A percentile compares a stretch with the other conserved stretches of the same genome.
phyloP scores from a whole-genome alignment of 2,329 filamentous ascomycete genomes.

The Colletotrichum sublineola region DNA sequence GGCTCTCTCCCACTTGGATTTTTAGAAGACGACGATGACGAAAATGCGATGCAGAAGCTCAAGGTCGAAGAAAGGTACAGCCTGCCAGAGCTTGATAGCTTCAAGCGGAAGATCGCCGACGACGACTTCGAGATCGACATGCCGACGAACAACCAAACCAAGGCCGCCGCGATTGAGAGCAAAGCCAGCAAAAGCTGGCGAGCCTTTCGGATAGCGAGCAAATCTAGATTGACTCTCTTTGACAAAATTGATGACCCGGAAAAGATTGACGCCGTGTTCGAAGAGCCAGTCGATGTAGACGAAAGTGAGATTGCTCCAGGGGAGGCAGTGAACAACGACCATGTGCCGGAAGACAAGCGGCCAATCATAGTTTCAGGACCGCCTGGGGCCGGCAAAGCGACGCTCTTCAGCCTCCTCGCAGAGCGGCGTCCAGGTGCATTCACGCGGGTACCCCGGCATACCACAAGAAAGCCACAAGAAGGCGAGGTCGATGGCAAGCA shows the following conservation, averaged over 20 bases:
- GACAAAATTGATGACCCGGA: constrained; percentile 90
- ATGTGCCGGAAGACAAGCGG: constrained; percentile 62
- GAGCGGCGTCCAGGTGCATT: constrained; percentile 76
- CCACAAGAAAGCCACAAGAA: constrained; percentile 63
- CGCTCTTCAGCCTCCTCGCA: constrained; percentile 73
- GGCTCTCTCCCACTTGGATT: constrained; percentile 84
- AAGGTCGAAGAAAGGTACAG: constrained; percentile 74
- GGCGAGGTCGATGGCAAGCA: constrained; percentile 65
- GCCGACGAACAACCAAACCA: constrained; percentile 73
- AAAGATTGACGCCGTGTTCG: constrained; percentile 72
- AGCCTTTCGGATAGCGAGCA: constrained; percentile 83
- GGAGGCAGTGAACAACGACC: constrained; percentile 47
- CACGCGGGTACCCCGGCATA: constrained; percentile 67
- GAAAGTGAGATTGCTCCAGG: constrained; percentile 52
- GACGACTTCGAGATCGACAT: constrained; percentile 91
- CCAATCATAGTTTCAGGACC: constrained; percentile 78
- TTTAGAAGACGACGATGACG: constrained; percentile 74
- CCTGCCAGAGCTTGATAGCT: constrained; percentile 77
- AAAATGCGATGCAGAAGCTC: constrained; percentile 73
- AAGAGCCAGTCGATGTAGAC: constrained; percentile 58
- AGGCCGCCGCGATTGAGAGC: constrained; percentile 70
- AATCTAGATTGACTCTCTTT: constrained; percentile 80
- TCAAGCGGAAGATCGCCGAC: constrained; percentile 79
- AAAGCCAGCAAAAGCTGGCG: constrained; percentile 94
- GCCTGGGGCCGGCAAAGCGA: constrained; percentile 72